Evolutionary conservation across 163 green algal species (phyloP).

Genomic region (Chlorella variabilis): DNA sequence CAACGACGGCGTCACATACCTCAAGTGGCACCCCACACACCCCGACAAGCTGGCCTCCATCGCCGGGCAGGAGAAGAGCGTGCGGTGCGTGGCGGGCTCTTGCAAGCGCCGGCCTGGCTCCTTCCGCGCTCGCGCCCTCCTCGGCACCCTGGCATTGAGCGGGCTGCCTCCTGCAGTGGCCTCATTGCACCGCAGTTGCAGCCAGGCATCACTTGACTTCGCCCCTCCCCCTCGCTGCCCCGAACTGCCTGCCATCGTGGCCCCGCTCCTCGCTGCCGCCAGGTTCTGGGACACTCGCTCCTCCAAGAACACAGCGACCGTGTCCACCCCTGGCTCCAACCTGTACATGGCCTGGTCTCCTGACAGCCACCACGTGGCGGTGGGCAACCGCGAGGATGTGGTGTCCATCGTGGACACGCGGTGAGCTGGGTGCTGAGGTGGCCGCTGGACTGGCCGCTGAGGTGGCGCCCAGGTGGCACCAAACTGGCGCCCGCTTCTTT

Average conservation of each 20-base stretch:
- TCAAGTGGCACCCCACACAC: constrained; percentile 51
- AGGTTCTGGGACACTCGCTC: constrained; percentile 50
- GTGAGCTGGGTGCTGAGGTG: not conserved
- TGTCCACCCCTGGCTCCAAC: constrained; percentile 43
- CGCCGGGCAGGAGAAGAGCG: constrained; percentile 26
- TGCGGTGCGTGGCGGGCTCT: constrained; percentile 19
- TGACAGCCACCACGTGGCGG: constrained; percentile 43
- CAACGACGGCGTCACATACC: constrained; percentile 41
- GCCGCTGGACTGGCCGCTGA: too few relatives aligned
- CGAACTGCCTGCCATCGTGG: not conserved
- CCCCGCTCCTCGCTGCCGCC: not conserved
- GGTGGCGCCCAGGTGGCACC: not conserved
- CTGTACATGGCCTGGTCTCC: constrained; percentile 47
- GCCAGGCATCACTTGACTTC: too few relatives aligned
- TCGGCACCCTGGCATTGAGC: too few relatives aligned
- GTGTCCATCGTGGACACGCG: constrained; percentile 47
- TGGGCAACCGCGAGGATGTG: constrained; percentile 39
- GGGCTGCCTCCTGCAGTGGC: too few relatives aligned
- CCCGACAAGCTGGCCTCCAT: constrained; percentile 46
- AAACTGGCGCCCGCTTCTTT: too few relatives aligned
- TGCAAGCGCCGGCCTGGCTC: not conserved
- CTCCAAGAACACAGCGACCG: constrained; percentile 45
- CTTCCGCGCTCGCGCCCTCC: too few relatives aligned
- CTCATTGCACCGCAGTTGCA: too few relatives aligned
- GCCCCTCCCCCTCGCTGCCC: not conserved